Conservation (phyloP, 345 rosid species). For the Eucalyptus regnans region DNA sequence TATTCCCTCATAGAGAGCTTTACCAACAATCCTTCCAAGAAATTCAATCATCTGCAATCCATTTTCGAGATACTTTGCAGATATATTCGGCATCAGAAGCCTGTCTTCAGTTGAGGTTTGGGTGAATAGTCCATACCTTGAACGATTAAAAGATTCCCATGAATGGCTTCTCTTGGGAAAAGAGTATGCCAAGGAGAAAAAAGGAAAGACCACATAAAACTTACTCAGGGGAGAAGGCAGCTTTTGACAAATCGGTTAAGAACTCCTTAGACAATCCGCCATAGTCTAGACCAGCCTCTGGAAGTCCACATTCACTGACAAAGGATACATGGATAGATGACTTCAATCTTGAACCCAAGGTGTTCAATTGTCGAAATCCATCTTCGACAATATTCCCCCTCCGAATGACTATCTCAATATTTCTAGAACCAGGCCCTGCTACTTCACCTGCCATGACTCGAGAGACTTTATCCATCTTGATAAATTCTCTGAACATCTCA, state of each 20-base stretch:
- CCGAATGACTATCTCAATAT: conserved; percentile 81
- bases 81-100: conserved; percentile 76
- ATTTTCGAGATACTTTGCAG: conserved; percentile 77
- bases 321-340: conserved; percentile 90
- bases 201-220: conserved; percentile 14
- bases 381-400: conserved; percentile 91
- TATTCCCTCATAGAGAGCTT: conserved; percentile 96
- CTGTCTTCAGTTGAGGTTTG: conserved; percentile 83
- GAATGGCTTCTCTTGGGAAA: background rate
- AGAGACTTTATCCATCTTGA: conserved; percentile 84
- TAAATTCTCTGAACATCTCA: conserved; percentile 88
- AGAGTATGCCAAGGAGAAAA: background rate
- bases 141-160: background rate
- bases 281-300: conserved; percentile 97
- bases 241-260: conserved; percentile 87
- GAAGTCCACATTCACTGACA: conserved; percentile 95
- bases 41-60: conserved; percentile 93
- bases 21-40: conserved; percentile 95
- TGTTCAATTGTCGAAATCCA: conserved; percentile 78
- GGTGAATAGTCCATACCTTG: conserved; percentile 80
- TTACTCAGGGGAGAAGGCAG: conserved; percentile 90
- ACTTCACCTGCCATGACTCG: conserved; percentile 89
- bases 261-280: conserved; percentile 98
- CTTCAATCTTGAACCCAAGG: conserved; percentile 78
- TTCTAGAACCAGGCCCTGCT: conserved; percentile 70